These are phyloP conservation scores for Huntiella bhutanensis DNA, from an alignment of 2,329 filamentous ascomycete species.

Conservation along the genomic window DNA sequence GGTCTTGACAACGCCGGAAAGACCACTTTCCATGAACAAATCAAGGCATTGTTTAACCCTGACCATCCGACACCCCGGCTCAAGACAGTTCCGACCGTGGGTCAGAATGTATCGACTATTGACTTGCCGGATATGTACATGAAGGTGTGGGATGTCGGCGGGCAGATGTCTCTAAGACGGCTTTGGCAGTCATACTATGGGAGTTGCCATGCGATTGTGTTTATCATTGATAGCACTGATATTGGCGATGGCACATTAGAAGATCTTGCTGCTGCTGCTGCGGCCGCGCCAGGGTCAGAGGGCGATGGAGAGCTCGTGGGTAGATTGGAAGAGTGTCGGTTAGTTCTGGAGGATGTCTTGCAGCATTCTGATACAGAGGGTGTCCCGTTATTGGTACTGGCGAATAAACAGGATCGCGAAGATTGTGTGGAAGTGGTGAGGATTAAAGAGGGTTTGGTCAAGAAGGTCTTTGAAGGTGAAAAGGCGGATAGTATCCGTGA, in stretches of 20 bases:
- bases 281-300: slow-evolving; percentile 12
- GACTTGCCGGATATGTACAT: slow-evolving; percentile 86
- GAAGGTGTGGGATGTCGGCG: slow-evolving; percentile 96
- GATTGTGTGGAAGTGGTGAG: slow-evolving; percentile 94
- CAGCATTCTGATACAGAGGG: slow-evolving; percentile 76
- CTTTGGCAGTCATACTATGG: slow-evolving; percentile 95
- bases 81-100: slow-evolving; percentile 89
- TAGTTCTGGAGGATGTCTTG: slow-evolving; percentile 79
- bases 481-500: slow-evolving; percentile 74
- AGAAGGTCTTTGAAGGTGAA: slow-evolving; percentile 89
- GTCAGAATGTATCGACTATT: slow-evolving; percentile 89
- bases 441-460: slow-evolving; percentile 91
- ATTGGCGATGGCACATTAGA: slow-evolving; percentile 64
- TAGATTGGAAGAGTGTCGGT: slow-evolving; percentile 68
- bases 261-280: slow-evolving; percentile 12
- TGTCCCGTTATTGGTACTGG: slow-evolving; percentile 76
- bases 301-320: slow-evolving; percentile 25
- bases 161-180: slow-evolving; percentile 70
- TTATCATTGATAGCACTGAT: slow-evolving; percentile 90
- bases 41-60: slow-evolving; percentile 69
- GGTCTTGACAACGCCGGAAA: slow-evolving; percentile 97
- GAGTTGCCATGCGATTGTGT: slow-evolving; percentile 89
- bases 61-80: slow-evolving; percentile 42
- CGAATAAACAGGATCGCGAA: slow-evolving; percentile 95
- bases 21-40: slow-evolving; percentile 92